Evolutionary conservation across 2,329 filamentous ascomycete genomes (phyloP).

Genomic region (Chaetomium sp.): DNA sequence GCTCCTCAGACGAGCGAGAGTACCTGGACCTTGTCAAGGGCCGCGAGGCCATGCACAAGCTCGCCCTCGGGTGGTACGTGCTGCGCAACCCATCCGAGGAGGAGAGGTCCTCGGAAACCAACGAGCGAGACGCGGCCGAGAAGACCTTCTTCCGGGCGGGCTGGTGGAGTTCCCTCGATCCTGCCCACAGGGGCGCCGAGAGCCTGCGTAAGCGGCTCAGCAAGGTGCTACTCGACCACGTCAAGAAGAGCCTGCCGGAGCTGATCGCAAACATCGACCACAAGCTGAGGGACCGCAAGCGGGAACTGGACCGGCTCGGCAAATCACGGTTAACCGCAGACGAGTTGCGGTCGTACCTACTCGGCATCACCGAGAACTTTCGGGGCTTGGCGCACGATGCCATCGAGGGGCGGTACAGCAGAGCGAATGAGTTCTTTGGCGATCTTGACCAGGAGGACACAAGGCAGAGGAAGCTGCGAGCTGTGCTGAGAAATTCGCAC

Average conservation of each 20-base stretch:
- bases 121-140: slow-evolving; percentile 18
- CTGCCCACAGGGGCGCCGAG: slow-evolving; percentile 30
- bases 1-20: slow-evolving; percentile 30
- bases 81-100: slow-evolving; percentile 34
- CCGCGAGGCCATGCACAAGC: slow-evolving; percentile 18
- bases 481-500: slow-evolving; percentile 1
- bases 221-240: slow-evolving; percentile 29
- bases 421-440: slow-evolving; percentile 34
- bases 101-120: slow-evolving; percentile 9
- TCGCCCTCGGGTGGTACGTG: slow-evolving; percentile 34
- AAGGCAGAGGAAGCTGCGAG: slow-evolving; percentile 6
- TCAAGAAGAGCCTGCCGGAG: slow-evolving; percentile 25
- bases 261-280: slow-evolving; percentile 26
- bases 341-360: slow-evolving; percentile 29
- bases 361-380: slow-evolving; percentile 33
- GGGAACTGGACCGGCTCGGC: slow-evolving; percentile 1
- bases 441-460: neutral
- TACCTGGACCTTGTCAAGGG: slow-evolving; percentile 34
- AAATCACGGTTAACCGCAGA: slow-evolving; percentile 16
- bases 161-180: slow-evolving; percentile 26
- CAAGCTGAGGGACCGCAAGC: slow-evolving; percentile 11
- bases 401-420: slow-evolving; percentile 34
- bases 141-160: slow-evolving; percentile 18
- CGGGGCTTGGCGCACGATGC: slow-evolving; percentile 32
- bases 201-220: slow-evolving; percentile 33